Conservation (phyloP, 202 grass and related monocot species). For the Schoenoplectus triqueter region DNA sequence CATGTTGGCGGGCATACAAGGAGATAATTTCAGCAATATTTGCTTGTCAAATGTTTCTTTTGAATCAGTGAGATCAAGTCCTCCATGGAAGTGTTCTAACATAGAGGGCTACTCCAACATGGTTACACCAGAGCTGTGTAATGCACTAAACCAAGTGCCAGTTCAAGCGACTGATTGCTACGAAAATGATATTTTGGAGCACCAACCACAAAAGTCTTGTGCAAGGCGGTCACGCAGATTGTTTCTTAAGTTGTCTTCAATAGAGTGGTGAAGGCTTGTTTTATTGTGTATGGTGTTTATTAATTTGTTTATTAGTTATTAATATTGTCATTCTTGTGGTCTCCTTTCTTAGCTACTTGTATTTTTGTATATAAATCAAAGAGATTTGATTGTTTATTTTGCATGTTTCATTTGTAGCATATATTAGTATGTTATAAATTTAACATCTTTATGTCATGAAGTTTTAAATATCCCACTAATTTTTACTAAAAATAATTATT, state of each 20-base stretch:
- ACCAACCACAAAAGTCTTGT: slow-evolving; percentile 29
- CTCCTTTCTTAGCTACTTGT: slow-evolving; percentile 34
- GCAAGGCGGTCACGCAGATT: slow-evolving; percentile 41
- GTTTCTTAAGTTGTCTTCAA: slow-evolving; percentile 49
- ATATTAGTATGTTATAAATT: slow-evolving; percentile 20
- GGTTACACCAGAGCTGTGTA: slow-evolving; percentile 81
- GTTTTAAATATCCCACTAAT: neutral
- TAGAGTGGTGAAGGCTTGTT: slow-evolving; percentile 43
- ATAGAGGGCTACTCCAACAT: slow-evolving; percentile 87
- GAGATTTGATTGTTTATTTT: slow-evolving; percentile 38
- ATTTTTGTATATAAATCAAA: slow-evolving; percentile 61
- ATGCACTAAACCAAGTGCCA: slow-evolving; percentile 59
- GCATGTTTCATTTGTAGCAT: slow-evolving; percentile 48
- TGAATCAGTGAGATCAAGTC: slow-evolving; percentile 55
- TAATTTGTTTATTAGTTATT: slow-evolving; percentile 51
- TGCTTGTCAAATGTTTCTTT: slow-evolving; percentile 79
- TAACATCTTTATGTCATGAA: neutral
- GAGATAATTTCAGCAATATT: slow-evolving; percentile 87
- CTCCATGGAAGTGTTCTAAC: slow-evolving; percentile 86
- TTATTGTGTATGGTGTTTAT: slow-evolving; percentile 56
- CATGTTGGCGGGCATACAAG: slow-evolving; percentile 71
- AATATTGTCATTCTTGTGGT: slow-evolving; percentile 52
- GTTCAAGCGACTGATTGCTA: slow-evolving; percentile 58
- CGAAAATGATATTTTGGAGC: slow-evolving; percentile 37
- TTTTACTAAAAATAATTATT: neutral